Percentiles rank a stretch among this genome's conserved stretches.
Evolutionary conservation across 2,329 filamentous ascomycete species (phyloP).

Genomic region (Xylaria sp.): DNA sequence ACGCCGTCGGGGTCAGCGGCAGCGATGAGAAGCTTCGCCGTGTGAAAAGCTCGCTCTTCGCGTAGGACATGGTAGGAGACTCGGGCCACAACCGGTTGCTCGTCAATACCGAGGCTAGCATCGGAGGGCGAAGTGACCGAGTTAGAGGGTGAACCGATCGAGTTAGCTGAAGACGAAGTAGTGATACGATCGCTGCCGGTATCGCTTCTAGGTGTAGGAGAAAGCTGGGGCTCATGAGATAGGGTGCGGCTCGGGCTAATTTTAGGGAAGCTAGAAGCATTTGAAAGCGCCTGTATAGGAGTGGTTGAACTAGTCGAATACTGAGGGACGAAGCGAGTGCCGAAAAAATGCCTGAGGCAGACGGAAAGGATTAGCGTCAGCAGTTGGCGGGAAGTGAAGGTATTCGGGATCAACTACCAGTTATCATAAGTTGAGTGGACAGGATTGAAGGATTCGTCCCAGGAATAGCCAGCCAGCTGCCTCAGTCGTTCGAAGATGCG

Average conservation of each 20-base stretch:
- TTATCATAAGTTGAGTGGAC: slow-evolving; percentile 84
- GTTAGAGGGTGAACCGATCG: slow-evolving; percentile 50
- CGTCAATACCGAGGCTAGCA: slow-evolving; percentile 64
- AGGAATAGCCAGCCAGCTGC: slow-evolving; percentile 79
- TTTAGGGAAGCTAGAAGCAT: slow-evolving; percentile 57
- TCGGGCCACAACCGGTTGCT: slow-evolving; percentile 77
- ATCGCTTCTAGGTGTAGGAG: slow-evolving; percentile 55
- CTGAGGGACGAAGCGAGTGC: slow-evolving; percentile 67
- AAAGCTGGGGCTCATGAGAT: slow-evolving; percentile 55
- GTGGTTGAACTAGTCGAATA: slow-evolving; percentile 61
- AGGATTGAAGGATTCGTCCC: slow-evolving; percentile 73
- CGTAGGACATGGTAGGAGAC: slow-evolving; percentile 85
- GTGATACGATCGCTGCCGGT: slow-evolving; percentile 54
- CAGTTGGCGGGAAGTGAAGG: slow-evolving; percentile 7
- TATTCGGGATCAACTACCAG: slow-evolving; percentile 66
- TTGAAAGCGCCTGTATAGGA: slow-evolving; percentile 58
- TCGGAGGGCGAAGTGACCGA: slow-evolving; percentile 56
- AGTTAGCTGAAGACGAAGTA: slow-evolving; percentile 50
- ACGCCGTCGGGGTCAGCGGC: slow-evolving; percentile 77
- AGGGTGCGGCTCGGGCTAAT: slow-evolving; percentile 58
- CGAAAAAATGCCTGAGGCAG: slow-evolving; percentile 70
- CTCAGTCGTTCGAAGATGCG: slow-evolving; percentile 78
- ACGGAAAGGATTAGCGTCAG: slow-evolving; percentile 28
- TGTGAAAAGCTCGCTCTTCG: slow-evolving; percentile 88
- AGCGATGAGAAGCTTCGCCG: slow-evolving; percentile 77